These are phyloP conservation scores for Pseudocercospora cruenta DNA, from an alignment of 2,329 filamentous ascomycete genomes.

Conservation along the genomic window DNA sequence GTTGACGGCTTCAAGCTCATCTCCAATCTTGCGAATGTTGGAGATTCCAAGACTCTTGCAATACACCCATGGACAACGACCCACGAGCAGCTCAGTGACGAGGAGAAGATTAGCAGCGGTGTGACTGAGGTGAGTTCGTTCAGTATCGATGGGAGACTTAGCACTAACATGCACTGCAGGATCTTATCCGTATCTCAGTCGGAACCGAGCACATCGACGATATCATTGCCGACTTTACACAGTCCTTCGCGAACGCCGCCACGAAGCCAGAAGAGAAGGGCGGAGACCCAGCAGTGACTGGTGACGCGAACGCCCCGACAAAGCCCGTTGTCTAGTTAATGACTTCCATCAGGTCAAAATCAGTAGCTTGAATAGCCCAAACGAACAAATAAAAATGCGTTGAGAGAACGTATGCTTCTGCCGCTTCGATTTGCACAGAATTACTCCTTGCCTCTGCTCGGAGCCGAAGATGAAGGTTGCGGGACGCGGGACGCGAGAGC, in stretches of 20 bases:
- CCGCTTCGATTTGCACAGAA: too few relatives aligned
- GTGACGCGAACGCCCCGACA: slow-evolving; percentile 29
- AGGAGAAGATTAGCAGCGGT: slow-evolving; percentile 79
- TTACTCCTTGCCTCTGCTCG: background rate
- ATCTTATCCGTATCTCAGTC: slow-evolving; percentile 92
- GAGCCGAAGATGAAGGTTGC: background rate
- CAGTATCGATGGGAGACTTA: background rate
- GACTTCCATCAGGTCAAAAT: background rate
- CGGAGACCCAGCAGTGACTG: slow-evolving; percentile 29
- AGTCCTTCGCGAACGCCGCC: slow-evolving; percentile 71
- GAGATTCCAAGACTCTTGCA: slow-evolving; percentile 90
- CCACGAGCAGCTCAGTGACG: slow-evolving; percentile 84
- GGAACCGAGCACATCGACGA: slow-evolving; percentile 97
- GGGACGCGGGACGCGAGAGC: background rate
- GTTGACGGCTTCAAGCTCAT: slow-evolving; percentile 95
- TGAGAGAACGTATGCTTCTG: too few relatives aligned
- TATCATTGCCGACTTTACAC: slow-evolving; percentile 93
- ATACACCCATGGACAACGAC: slow-evolving; percentile 97
- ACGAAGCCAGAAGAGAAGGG: slow-evolving; percentile 45
- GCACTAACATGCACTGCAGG: slow-evolving; percentile 53
- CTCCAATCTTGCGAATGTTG: slow-evolving; percentile 94
- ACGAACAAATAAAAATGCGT: background rate
- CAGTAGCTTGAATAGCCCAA: slow-evolving; percentile 11
- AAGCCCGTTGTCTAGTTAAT: slow-evolving; percentile 29
- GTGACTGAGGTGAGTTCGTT: slow-evolving; percentile 59